These are phyloP conservation scores for Lepiota brunneoincarnata DNA, from an alignment of 768 basidiomycete species.

Conservation along the genomic window DNA sequence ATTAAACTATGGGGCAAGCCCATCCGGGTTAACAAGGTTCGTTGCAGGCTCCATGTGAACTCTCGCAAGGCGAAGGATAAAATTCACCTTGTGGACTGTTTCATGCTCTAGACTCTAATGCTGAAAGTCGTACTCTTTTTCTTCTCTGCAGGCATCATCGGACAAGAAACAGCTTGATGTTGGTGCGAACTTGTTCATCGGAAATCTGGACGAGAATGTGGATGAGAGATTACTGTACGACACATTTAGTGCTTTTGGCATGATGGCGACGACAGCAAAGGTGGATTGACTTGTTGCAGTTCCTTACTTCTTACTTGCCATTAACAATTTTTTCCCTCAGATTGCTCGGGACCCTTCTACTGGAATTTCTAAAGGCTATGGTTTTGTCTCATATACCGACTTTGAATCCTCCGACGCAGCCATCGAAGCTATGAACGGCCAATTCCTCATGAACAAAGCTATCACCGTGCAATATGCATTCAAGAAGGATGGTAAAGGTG, in stretches of 20 bases:
- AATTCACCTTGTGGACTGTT: not conserved
- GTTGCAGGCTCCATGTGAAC: slow-evolving; percentile 26
- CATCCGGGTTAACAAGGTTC: slow-evolving; percentile 96
- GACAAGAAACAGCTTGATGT: slow-evolving; percentile 98
- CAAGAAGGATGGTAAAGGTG: slow-evolving; percentile 99
- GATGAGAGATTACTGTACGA: slow-evolving; percentile 92
- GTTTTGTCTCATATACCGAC: slow-evolving; percentile 95
- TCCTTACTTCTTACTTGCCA: slow-evolving; percentile 1
- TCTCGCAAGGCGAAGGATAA: not conserved
- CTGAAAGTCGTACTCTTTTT: slow-evolving; percentile 13
- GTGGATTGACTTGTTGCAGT: slow-evolving; percentile 34
- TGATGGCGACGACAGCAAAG: slow-evolving; percentile 90
- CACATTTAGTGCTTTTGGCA: slow-evolving; percentile 93
- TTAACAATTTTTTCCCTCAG: slow-evolving; percentile 36
- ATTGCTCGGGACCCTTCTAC: slow-evolving; percentile 86
- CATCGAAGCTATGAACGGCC: slow-evolving; percentile 94
- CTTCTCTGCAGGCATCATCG: slow-evolving; percentile 74
- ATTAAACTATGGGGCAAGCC: slow-evolving; percentile 99
- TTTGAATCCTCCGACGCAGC: slow-evolving; percentile 98
- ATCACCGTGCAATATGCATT: slow-evolving; percentile 98
- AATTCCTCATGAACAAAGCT: slow-evolving; percentile 98
- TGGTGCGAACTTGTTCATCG: slow-evolving; percentile 96
- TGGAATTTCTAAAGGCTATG: slow-evolving; percentile 93
- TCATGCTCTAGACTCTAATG: not conserved
- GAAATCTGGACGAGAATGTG: slow-evolving; percentile 92